Evolutionary conservation across 2,329 filamentous ascomycete species (phyloP), one percentile per base, ranked within the genome.

Genomic region (Penicillium verrucosum): DNA sequence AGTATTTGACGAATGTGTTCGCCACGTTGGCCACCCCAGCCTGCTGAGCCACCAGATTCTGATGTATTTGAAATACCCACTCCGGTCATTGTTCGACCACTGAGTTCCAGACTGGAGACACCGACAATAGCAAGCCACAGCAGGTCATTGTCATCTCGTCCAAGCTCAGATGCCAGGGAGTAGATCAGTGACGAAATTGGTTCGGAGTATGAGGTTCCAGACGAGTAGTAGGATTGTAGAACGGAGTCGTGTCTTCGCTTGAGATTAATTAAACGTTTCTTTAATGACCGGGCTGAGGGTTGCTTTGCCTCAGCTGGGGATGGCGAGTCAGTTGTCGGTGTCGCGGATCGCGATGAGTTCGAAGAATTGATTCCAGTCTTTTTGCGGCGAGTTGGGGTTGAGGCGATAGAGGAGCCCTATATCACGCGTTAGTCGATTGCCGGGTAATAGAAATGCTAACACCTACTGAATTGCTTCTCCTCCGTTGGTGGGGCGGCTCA

Each of bases 101-200:
- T 96, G 0, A 97, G 82, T 71, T 97, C 92, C 75, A 96, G 87
- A 16, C 92, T 96, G n/a, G 89, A 92, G 36, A 96, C 90, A 6
- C 94, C 94, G 27, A 99, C 90, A 68, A 97, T 96, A 6, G 92
- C 87, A 57, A 96, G 82, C 94, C 94, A 99, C 14, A 99, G 81
- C 23, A 97, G 81, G 67, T 99, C 92, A 67, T 97, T 99, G 73
- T 97, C 93, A 80, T 97, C 94, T 51, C 92, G 89, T 60, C 94
- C 94, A 7, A 99, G 84, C 70, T 97, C 94, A 1, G 92, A 96
- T 1, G 93, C 94, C 14, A 99, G 81, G 0, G 92, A 95, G 74
- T 97, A 99, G 69, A 97, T 85, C 77, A 97, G 88, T 0, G 92
- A 96, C 0, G 92, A 94, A 54, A 97, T 90, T 0, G 94, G 94